Evolutionary conservation across 306 rosid genomes (phyloP).

Genomic region (Vigna radiata): DNA sequence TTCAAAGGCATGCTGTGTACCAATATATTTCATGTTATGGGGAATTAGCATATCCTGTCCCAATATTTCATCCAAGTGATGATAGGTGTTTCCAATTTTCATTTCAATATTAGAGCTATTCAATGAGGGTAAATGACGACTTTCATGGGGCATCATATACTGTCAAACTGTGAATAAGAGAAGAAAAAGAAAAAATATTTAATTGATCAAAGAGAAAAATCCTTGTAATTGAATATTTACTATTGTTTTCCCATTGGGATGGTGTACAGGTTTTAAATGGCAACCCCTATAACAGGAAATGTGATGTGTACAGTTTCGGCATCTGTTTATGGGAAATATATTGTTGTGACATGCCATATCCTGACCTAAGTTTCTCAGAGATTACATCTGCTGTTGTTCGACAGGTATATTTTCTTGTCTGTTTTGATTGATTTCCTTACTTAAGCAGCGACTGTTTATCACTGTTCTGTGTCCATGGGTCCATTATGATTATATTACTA

Average conservation of each 20-base stretch:
- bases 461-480: not conserved
- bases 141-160: slow-evolving; percentile 13
- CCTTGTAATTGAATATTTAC: slow-evolving; percentile 34
- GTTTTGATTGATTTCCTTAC: slow-evolving; percentile 9
- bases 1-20: slow-evolving; percentile 21
- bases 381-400: slow-evolving; percentile 97
- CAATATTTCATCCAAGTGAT: slow-evolving; percentile 22
- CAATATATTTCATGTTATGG: slow-evolving; percentile 15
- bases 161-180: slow-evolving; percentile 5
- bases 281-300: slow-evolving; percentile 94
- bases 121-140: slow-evolving; percentile 17
- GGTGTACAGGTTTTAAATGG: slow-evolving; percentile 91
- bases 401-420: slow-evolving; percentile 63
- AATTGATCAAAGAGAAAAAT: slow-evolving; percentile 20
- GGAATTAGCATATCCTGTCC: slow-evolving; percentile 1
- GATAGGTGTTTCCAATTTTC: not conserved
- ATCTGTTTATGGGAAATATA: slow-evolving; percentile 96
- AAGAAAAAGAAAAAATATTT: not conserved
- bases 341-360: slow-evolving; percentile 99
- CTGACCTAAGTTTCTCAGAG: slow-evolving; percentile 96
- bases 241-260: slow-evolving; percentile 43
- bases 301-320: slow-evolving; percentile 97
- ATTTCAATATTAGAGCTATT: slow-evolving; percentile 8
- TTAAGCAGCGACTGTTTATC: not conserved
- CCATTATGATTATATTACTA: slow-evolving; percentile 7